Conservation (phyloP, 495 filamentous ascomycete genomes). For the Rhypophila decipiens region DNA sequence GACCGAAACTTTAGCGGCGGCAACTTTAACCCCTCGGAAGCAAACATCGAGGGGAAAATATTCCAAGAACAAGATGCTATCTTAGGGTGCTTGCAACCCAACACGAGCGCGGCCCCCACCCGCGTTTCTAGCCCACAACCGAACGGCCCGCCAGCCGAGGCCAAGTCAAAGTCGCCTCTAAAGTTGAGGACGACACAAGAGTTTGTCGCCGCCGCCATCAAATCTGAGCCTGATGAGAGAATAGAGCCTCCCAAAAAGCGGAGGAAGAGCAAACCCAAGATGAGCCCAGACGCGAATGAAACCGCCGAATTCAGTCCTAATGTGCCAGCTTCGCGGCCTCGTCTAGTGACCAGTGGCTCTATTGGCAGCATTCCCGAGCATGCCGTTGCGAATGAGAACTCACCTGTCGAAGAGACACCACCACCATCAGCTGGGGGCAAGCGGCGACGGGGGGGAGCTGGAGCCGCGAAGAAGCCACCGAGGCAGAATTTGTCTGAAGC, state of each 20-base stretch:
- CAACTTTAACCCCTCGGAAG: neutral
- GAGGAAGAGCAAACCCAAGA: neutral
- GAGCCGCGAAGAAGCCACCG: slow-evolving; percentile 33
- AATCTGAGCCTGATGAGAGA: neutral
- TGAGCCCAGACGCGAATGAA: no score
- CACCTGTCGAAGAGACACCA: neutral
- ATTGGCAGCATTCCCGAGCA: neutral
- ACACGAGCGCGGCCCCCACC: neutral
- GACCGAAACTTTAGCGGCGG: neutral
- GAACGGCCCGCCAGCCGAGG: neutral
- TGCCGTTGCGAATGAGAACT: neutral
- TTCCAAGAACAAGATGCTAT: neutral
- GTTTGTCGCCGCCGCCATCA: neutral
- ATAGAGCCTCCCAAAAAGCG: neutral
- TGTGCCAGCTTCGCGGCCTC: no score
- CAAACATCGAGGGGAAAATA: neutral
- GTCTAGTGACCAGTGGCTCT: neutral
- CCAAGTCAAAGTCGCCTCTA: neutral
- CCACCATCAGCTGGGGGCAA: slow-evolving; percentile 3
- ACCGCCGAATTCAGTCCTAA: no score
- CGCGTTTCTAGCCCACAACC: neutral
- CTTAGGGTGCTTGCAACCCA: neutral
- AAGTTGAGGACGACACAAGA: neutral
- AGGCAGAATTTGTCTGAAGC: slow-evolving; percentile 77
- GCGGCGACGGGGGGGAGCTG: neutral